These are phyloP conservation scores for Coemansia sp. DNA, from an alignment of 192 early-diverging fungal species.

Conservation along the genomic window DNA sequence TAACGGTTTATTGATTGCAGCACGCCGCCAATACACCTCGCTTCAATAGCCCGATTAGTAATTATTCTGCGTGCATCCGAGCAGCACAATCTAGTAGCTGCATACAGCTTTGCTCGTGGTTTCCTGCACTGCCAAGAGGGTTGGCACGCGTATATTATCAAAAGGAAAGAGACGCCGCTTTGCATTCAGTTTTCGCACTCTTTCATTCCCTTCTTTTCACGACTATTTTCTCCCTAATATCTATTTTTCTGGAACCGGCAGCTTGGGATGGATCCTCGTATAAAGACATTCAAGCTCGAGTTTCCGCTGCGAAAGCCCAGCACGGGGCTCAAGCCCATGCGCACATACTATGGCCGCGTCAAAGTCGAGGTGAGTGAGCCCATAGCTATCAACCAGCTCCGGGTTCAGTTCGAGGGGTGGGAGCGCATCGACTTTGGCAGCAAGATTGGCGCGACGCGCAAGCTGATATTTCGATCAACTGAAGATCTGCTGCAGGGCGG, in stretches of 20 bases:
- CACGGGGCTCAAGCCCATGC: slow-evolving; percentile 47
- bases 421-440: slow-evolving; percentile 50
- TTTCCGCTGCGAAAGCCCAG: slow-evolving; percentile 38
- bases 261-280: slow-evolving; percentile 32
- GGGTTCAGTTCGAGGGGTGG: slow-evolving; percentile 50
- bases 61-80: background rate
- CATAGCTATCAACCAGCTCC: slow-evolving; percentile 37
- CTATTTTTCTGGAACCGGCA: background rate
- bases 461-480: slow-evolving; percentile 28
- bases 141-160: slow-evolving; percentile 9
- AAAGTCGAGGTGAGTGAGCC: slow-evolving; percentile 32
- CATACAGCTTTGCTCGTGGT: background rate
- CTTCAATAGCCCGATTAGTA: background rate
- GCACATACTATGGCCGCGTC: slow-evolving; percentile 45
- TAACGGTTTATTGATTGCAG: slow-evolving; percentile 6
- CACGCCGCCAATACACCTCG: background rate
- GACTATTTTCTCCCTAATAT: slow-evolving; percentile 1
- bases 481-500: slow-evolving; percentile 39
- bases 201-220: background rate
- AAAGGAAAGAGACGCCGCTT: background rate
- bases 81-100: slow-evolving; percentile 12
- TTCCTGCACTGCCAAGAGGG: background rate
- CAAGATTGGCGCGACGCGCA: slow-evolving; percentile 39
- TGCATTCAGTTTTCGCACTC: slow-evolving; percentile 3
- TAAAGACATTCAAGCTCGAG: slow-evolving; percentile 36